Conservation (phyloP, 192 early-diverging fungal genomes). For the Fimicolochytrium jonesii region DNA sequence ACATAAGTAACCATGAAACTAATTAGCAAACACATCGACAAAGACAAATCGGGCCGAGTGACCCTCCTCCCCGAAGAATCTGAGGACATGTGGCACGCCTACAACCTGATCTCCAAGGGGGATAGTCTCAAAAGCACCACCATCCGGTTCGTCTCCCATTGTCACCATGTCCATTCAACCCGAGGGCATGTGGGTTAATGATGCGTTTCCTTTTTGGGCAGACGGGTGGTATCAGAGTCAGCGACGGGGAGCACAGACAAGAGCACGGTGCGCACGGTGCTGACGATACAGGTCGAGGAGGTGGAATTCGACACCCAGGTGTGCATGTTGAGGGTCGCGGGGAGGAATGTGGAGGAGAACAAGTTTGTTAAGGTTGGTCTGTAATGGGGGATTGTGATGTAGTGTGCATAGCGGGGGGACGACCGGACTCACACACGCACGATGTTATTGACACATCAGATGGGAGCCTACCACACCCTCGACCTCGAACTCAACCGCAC, state of each 20-base stretch:
- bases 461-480: conserved; percentile 90
- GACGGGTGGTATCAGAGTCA: conserved; percentile 83
- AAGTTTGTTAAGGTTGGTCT: conserved; percentile 75
- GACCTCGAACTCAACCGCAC: conserved; percentile 86
- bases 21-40: conserved; percentile 64
- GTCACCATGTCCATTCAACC: too few relatives aligned
- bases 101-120: conserved; percentile 71
- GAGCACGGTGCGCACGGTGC: conserved; percentile 67
- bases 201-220: too few relatives aligned
- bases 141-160: conserved; percentile 51
- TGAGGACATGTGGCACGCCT: conserved; percentile 98
- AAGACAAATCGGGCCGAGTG: conserved; percentile 75
- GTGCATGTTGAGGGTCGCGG: conserved; percentile 80
- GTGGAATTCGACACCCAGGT: conserved; percentile 90
- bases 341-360: conserved; percentile 81
- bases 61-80: conserved; percentile 81
- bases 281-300: conserved; percentile 80
- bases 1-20: conserved; percentile 60
- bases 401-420: neutral
- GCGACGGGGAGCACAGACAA: conserved; percentile 85
- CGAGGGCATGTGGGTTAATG: too few relatives aligned
- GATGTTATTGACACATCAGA: conserved; percentile 34
- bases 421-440: neutral
- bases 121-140: conserved; percentile 87
- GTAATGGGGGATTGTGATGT: neutral